Base-by-base conservation (phyloP, 208 protist genomes). In the Porcisia deanei region DNA sequence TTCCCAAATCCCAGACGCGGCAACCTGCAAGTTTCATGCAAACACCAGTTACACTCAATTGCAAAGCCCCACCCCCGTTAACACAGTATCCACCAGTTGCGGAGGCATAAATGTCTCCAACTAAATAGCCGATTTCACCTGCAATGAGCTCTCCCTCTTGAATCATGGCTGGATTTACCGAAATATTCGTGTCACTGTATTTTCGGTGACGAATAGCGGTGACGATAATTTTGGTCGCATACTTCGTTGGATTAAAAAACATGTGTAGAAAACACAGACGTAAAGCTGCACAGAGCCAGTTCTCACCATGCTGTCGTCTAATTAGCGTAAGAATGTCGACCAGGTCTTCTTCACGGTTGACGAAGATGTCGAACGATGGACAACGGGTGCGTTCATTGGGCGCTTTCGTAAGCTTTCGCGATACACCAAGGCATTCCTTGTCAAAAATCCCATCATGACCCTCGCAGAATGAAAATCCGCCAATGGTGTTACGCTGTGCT, bases 1-100 rank as follows among this genome's bases (percentile, higher is more conserved):
- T 98, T 12, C 92, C 94, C n/a, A 98, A 78, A 84, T 98, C 94
- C 92, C 94, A 98, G 0, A 95, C 64, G 7, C 63, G 85, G 70
- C 91, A 95, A 16, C 92, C 91, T 4, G 83, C 74, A 0, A 75
- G 54, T 3, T 77, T 73, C 82, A 98, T 76, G 34, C 83, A 80
- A 22, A 81, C 67, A 1, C 80, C 91, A 18, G 85, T 90, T 14
- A 90, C 45, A 20, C 85, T 86, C 34, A 98, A 69, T 59, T 97
- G 94, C 43, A 97, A 57, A 1, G 80, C 76, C 0, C 94, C 94
- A 37, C 88, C 85, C 43, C 94, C 94, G 58, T 68, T 94, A 37
- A 88, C 55, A 74, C 83, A 88, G 74, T 93, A 96, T 0, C 85
- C 91, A 30, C 94, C 94, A 20, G 88, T 96, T 16, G 85, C 82